Evolutionary conservation across 2,329 filamentous ascomycete species (phyloP).

Genomic region (Mycocentrospora acerina): DNA sequence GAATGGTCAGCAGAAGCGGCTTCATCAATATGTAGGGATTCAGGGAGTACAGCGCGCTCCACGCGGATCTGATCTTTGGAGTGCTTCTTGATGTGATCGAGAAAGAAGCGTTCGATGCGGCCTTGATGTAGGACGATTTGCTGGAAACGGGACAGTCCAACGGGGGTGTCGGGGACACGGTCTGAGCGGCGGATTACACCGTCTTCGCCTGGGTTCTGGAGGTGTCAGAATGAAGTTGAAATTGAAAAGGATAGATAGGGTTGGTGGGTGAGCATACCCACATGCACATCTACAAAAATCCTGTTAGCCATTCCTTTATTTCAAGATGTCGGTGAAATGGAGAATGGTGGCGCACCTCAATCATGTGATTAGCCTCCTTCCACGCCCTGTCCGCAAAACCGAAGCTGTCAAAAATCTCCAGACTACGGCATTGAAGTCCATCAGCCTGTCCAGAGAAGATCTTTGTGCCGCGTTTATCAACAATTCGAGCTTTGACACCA

Average conservation of each 20-base stretch:
- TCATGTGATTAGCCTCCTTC: constrained; percentile 68
- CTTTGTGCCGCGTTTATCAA: constrained; percentile 46
- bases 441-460: constrained; percentile 46
- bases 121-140: constrained; percentile 72
- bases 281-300: constrained; percentile 37
- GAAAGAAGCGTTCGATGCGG: constrained; percentile 67
- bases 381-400: constrained; percentile 65
- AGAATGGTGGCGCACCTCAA: constrained; percentile 56
- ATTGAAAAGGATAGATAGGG: neutral
- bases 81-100: constrained; percentile 60
- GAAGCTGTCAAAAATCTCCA: constrained; percentile 60
- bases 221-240: constrained; percentile 1
- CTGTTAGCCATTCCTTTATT: constrained; percentile 2
- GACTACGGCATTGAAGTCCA: constrained; percentile 45
- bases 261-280: constrained; percentile 28
- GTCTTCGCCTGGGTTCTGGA: constrained; percentile 62
- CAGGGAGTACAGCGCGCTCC: constrained; percentile 62
- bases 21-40: constrained; percentile 57
- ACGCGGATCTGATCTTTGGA: constrained; percentile 54
- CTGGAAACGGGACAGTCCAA: constrained; percentile 63
- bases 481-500: constrained; percentile 44
- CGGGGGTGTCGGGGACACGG: constrained; percentile 63
- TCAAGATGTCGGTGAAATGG: constrained; percentile 46
- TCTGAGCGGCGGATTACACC: constrained; percentile 61
- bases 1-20: constrained; percentile 50